phyloP scores from a whole-genome alignment of 371 early-diverging fungal genomes.

The Mortierella sp. region DNA sequence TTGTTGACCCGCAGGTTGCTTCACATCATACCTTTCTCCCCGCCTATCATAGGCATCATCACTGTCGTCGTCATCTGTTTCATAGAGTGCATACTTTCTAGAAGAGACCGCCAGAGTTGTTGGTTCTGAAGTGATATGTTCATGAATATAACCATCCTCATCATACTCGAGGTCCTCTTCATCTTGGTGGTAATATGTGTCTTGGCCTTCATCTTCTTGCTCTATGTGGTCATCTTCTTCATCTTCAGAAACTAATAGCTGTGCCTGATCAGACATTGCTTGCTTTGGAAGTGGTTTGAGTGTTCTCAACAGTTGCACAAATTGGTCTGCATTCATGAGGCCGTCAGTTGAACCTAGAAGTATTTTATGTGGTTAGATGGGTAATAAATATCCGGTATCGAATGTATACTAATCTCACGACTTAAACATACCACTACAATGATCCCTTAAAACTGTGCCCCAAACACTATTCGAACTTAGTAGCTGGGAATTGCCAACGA shows the following conservation, averaged over 20 bases:
- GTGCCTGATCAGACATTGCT: not conserved
- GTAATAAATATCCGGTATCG: not conserved
- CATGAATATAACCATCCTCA: not conserved
- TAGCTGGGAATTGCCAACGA: slow-evolving; percentile 64
- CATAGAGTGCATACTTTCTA: slow-evolving; percentile 21
- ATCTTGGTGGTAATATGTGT: not conserved
- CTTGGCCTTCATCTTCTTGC: not conserved
- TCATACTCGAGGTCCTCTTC: not conserved
- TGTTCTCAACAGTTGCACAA: slow-evolving; percentile 22
- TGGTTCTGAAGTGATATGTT: not conserved
- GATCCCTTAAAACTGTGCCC: slow-evolving; percentile 33
- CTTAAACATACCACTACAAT: slow-evolving; percentile 37
- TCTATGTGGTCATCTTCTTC: slow-evolving; percentile 7
- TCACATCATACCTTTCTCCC: not conserved
- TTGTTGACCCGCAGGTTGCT: not conserved
- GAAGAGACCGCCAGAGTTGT: not conserved
- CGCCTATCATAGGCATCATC: slow-evolving; percentile 27
- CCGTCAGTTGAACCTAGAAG: slow-evolving; percentile 25
- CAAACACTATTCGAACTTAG: slow-evolving; percentile 30
- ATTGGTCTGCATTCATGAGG: slow-evolving; percentile 17
- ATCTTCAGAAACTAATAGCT: slow-evolving; percentile 25
- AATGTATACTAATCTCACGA: not conserved
- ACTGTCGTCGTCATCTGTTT: slow-evolving; percentile 33
- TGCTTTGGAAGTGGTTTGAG: slow-evolving; percentile 27
- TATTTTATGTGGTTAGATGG: not conserved